Percentiles rank a stretch among this genome's conserved stretches.
Conservation (phyloP, 257 asterid genomes). For the Eucommia ulmoides region DNA sequence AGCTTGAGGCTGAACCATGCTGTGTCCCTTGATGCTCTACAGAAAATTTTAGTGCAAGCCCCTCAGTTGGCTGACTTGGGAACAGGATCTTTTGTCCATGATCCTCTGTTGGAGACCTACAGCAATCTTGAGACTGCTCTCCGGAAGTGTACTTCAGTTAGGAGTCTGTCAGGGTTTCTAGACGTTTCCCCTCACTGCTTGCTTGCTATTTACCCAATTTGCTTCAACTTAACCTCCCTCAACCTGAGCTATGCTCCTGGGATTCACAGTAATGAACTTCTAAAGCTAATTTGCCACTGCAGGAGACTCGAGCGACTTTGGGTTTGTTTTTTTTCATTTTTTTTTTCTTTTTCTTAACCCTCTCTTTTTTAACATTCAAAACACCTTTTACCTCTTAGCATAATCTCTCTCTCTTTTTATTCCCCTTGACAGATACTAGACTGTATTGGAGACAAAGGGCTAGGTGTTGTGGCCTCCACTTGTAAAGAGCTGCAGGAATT, state of each 20-base stretch:
- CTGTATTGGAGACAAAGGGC: constrained; percentile 69
- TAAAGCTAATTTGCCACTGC: constrained; percentile 56
- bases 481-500: constrained; percentile 72
- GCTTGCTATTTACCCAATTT: constrained; percentile 52
- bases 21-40: constrained; percentile 53
- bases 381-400: background rate
- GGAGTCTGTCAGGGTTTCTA: constrained; percentile 71
- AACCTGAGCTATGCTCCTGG: constrained; percentile 75
- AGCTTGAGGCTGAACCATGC: constrained; percentile 55
- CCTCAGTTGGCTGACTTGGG: constrained; percentile 70
- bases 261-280: constrained; percentile 39
- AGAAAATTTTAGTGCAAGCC: constrained; percentile 48
- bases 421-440: constrained; percentile 40
- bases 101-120: constrained; percentile 41
- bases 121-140: constrained; percentile 30
- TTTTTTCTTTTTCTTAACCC: too few species aligned
- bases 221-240: constrained; percentile 46
- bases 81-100: constrained; percentile 44
- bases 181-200: constrained; percentile 38
- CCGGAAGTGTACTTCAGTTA: constrained; percentile 35
- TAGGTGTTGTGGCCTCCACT: constrained; percentile 42
- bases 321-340: constrained; percentile 29
- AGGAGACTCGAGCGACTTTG: constrained; percentile 51
- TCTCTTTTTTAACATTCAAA: too few species aligned
- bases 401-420: constrained; percentile 1